These are phyloP conservation scores for Microbotryum intermedium DNA, from an alignment of 1,284 basidiomycete species.

Conservation along the genomic window DNA sequence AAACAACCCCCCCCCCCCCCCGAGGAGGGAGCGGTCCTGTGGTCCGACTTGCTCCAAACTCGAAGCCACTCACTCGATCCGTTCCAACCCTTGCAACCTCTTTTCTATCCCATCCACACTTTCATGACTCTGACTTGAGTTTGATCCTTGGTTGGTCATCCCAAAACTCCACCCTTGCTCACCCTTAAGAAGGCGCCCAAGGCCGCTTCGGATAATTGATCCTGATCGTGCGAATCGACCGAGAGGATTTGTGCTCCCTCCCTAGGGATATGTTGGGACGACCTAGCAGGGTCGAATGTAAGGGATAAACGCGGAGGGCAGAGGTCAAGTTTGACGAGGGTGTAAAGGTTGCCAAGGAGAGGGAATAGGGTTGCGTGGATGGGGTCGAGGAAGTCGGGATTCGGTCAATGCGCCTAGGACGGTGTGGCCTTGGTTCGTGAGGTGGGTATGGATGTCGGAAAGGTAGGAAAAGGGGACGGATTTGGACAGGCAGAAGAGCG, in stretches of 20 bases:
- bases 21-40: neutral
- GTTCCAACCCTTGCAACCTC: slow-evolving; percentile 3
- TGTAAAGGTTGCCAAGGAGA: slow-evolving; percentile 3
- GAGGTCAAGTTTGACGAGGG: neutral
- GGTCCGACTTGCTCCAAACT: too few relatives aligned
- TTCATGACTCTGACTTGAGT: too few relatives aligned
- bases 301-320: neutral
- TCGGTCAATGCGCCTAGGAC: too few relatives aligned
- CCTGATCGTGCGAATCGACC: neutral
- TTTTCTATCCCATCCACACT: neutral
- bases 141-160: neutral
- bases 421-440: too few relatives aligned
- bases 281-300: slow-evolving; percentile 12
- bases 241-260: slow-evolving; percentile 15
- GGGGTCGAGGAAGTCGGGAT: too few relatives aligned
- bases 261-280: slow-evolving; percentile 22
- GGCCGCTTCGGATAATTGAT: neutral
- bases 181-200: slow-evolving; percentile 23
- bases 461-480: too few relatives aligned
- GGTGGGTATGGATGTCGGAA: too few relatives aligned
- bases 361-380: neutral
- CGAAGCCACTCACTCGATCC: slow-evolving; percentile 6
- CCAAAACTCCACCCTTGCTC: slow-evolving; percentile 24
- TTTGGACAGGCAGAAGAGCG: neutral
- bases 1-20: too few relatives aligned